Evolutionary conservation across 345 rosid species (phyloP).

Genomic region (Eucalyptus shirleyi): DNA sequence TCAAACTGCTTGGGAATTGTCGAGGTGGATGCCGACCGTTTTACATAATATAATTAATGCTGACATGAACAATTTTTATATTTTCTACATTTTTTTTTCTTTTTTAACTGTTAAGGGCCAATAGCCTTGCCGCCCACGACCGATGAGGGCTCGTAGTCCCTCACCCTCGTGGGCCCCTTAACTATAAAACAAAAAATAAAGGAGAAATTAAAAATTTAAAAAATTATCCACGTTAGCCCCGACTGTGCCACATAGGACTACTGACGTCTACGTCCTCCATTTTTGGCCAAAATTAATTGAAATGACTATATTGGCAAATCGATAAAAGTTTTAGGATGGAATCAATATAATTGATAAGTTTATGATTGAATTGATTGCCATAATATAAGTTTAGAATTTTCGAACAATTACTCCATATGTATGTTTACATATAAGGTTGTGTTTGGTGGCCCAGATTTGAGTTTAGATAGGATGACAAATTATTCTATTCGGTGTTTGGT

Average conservation of each 20-base stretch:
- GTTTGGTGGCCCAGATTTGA: too few species aligned
- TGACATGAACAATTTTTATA: accelerated
- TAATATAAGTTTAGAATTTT: too few species aligned
- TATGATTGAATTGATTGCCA: too few species aligned
- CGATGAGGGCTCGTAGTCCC: not conserved
- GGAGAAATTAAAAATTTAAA: accelerated
- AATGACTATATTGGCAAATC: too few species aligned
- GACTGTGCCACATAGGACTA: accelerated
- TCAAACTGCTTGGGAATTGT: accelerated
- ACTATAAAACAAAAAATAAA: too few species aligned
- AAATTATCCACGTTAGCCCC: accelerated
- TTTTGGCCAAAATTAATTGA: too few species aligned
- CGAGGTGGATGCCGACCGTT: accelerated
- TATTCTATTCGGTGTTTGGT: too few species aligned
- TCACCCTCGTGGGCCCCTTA: not conserved
- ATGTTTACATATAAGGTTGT: too few species aligned
- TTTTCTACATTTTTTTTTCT: too few species aligned
- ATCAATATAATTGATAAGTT: accelerated
- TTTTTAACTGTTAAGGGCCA: not conserved
- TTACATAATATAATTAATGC: accelerated
- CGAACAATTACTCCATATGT: too few species aligned
- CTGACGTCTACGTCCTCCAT: accelerated
- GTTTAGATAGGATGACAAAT: too few species aligned
- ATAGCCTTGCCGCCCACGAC: not conserved
- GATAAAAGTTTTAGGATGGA: too few species aligned